These are phyloP conservation scores for Acanthamoeba sp. DNA, from an alignment of 208 protist species.

Conservation along the genomic window DNA sequence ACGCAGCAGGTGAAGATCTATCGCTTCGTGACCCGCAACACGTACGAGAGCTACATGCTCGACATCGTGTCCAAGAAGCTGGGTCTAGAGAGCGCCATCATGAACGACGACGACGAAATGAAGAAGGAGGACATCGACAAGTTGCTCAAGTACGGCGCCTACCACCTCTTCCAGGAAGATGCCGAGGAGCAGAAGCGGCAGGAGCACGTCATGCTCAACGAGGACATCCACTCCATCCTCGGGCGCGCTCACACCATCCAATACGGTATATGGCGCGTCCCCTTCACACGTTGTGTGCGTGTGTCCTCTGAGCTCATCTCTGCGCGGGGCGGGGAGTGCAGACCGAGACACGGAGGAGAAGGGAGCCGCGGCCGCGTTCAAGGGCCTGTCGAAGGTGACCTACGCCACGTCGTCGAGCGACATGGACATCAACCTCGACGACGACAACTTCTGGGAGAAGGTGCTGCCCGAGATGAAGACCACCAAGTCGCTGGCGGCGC, in stretches of 20 bases:
- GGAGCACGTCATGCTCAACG: not conserved
- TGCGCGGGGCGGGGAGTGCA: not conserved
- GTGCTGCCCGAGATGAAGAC: conserved; percentile 76
- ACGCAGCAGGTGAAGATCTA: conserved; percentile 88
- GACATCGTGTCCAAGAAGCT: conserved; percentile 89
- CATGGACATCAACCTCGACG: conserved; percentile 84
- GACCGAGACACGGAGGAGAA: not conserved
- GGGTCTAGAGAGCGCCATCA: conserved; percentile 80
- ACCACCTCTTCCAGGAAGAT: conserved; percentile 81
- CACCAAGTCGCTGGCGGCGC: not conserved
- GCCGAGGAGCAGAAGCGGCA: conserved; percentile 14
- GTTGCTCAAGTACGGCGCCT: conserved; percentile 87
- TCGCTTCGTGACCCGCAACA: conserved; percentile 63
- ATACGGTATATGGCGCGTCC: too few relatives aligned
- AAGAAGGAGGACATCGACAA: conserved; percentile 82
- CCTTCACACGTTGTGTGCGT: too few relatives aligned
- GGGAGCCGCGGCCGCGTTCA: not conserved
- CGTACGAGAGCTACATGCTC: conserved; percentile 63
- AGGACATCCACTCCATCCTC: conserved; percentile 83
- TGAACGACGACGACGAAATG: conserved; percentile 18
- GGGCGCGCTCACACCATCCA: conserved; percentile 77
- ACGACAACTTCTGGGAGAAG: conserved; percentile 89
- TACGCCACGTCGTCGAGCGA: conserved; percentile 62
- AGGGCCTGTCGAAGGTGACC: conserved; percentile 83
- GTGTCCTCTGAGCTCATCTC: too few relatives aligned